Base-by-base conservation (phyloP, 1,139 yeast genomes). In the Lodderomyces beijingensis region DNA sequence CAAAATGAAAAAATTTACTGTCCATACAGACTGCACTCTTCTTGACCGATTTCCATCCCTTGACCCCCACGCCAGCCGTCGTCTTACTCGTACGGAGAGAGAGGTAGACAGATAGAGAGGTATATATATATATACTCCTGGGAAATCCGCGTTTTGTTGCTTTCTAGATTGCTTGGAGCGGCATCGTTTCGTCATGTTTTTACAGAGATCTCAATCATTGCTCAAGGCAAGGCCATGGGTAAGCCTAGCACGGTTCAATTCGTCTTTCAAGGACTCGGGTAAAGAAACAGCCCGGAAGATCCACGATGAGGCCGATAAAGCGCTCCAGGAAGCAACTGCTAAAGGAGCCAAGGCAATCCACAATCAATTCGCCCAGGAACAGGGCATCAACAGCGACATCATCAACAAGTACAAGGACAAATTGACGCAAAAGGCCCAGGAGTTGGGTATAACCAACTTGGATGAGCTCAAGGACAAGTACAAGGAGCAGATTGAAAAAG, bases 401-500 rank as follows among this genome's bases (percentile, higher is more conserved):
- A 22, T 46, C 14, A 36, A 40, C 9, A 49, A 44, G 30, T 68
- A 68, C 46, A 49, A 50, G 28, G 51, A 48, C 9, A 61, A 66
- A 39, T 52, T 68, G 18, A 57, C 57, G 31, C 43, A 53, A 32
- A 67, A 59, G 31, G 74, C 74, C 18, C 45, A 54, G 34, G 49
- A 50, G 18, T 47, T 63, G 24, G 74, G 74, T 2, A 51, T 53
- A 16, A 47, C 60, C 3, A 59, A 71, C 27, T 62, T 85, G 3
- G 78, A 77, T 8, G 85, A 84, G 39, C 62, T 89, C 43, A 74
- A 80, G 47, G 73, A 64, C 30, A 74, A 73, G 45, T 58, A 83
- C 41, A 77, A 79, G 46, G 83, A 77, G 21, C 71, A 76, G 28
- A 75, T 87, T 29, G 77, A 70, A 25, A 53, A 57, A 25, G 74